Conservation (phyloP, 768 basidiomycete genomes). For the Mycena kentingensis region DNA sequence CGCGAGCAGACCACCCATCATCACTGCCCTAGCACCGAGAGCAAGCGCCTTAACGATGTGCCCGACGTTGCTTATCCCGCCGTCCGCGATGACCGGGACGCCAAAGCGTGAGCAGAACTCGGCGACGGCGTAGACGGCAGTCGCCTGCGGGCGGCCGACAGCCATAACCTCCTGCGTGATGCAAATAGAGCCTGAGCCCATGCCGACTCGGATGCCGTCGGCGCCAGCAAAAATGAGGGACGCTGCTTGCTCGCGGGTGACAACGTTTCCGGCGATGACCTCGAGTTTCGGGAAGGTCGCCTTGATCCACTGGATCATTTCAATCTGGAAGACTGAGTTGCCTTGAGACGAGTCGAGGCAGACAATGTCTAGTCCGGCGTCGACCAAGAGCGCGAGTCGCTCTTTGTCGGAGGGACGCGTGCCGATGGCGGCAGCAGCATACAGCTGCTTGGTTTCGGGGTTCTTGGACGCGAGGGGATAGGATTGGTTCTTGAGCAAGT, state of each 20-base stretch:
- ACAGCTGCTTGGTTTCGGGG: slow-evolving; percentile 89
- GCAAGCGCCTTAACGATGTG: slow-evolving; percentile 97
- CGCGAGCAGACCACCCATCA: slow-evolving; percentile 97
- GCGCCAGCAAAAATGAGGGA: slow-evolving; percentile 91
- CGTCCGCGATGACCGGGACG: slow-evolving; percentile 95
- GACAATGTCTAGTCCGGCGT: slow-evolving; percentile 94
- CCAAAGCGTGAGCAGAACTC: slow-evolving; percentile 94
- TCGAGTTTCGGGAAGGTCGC: slow-evolving; percentile 80
- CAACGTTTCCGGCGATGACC: slow-evolving; percentile 96
- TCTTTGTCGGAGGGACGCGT: slow-evolving; percentile 88
- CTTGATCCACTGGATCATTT: slow-evolving; percentile 96
- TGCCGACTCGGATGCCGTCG: slow-evolving; percentile 93
- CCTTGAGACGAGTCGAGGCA: slow-evolving; percentile 96
- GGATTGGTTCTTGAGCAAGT: slow-evolving; percentile 95
- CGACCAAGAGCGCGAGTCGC: slow-evolving; percentile 81
- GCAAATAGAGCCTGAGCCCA: slow-evolving; percentile 98
- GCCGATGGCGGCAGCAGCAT: slow-evolving; percentile 94
- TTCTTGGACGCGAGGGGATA: slow-evolving; percentile 94
- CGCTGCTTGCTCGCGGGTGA: slow-evolving; percentile 96
- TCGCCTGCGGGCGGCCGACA: slow-evolving; percentile 96
- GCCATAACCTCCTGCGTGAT: slow-evolving; percentile 99
- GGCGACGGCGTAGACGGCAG: slow-evolving; percentile 95
- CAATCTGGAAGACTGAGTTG: slow-evolving; percentile 90
- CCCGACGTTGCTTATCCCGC: slow-evolving; percentile 92
- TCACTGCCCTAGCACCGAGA: slow-evolving; percentile 92